These are phyloP conservation scores for Cinnamomum micranthum DNA, from an alignment of 164 flowering plant genomes.

Conservation along the genomic window DNA sequence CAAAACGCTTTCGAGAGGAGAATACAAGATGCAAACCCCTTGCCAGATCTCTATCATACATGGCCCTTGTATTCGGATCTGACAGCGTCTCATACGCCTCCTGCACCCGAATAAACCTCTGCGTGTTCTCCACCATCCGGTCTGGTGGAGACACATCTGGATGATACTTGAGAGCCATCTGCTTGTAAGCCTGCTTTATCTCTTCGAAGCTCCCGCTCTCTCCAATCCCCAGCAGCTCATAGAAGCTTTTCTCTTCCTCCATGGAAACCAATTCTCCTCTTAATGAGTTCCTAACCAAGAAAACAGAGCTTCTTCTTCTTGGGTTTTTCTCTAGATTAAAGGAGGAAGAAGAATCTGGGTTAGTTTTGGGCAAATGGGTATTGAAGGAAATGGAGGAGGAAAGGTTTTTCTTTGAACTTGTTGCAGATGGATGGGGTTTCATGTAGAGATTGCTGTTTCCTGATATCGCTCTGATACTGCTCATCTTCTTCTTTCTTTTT, in stretches of 20 bases:
- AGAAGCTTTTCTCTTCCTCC: conserved; percentile 34
- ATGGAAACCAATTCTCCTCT: background rate
- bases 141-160: conserved; percentile 96
- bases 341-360: background rate
- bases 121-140: conserved; percentile 64
- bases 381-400: background rate
- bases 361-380: background rate
- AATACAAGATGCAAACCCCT: conserved; percentile 63
- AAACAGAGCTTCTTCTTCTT: background rate
- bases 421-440: background rate
- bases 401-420: background rate
- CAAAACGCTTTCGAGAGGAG: conserved; percentile 47
- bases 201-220: conserved; percentile 47
- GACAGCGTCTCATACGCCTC: conserved; percentile 93
- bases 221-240: conserved; percentile 70
- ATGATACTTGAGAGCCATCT: conserved; percentile 75
- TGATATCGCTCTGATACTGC: background rate
- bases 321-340: background rate
- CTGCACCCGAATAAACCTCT: conserved; percentile 73
- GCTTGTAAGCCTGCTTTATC: conserved; percentile 88
- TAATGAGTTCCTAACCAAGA: background rate
- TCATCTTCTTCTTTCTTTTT: background rate
- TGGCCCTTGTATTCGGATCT: conserved; percentile 61
- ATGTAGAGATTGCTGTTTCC: background rate
- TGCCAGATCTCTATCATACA: conserved; percentile 71